Base-by-base conservation (phyloP, 78 protist species). In the Dictyostelium firmibasis region DNA sequence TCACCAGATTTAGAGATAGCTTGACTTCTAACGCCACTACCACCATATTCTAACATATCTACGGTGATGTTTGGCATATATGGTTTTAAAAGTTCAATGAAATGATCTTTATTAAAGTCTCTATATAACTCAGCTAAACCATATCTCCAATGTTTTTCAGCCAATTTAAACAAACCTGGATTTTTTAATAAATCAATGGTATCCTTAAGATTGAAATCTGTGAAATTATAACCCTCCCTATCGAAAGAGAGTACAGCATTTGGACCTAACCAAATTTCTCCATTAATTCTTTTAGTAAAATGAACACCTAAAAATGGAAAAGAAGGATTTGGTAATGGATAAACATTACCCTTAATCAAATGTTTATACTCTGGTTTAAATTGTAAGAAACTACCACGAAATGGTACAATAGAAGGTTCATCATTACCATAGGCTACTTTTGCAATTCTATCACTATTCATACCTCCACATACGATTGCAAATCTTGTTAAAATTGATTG, bases 241-340 rank as follows among this genome's bases (percentile, higher is more conserved):
- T 76, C 25, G 8, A 78, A 57, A 4, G 97, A 93, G 25, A 92
- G n/a, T 7, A 96, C 97, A 3, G 97, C 97, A 91, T 91, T 92
- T 14, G 97, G 97, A 14, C 97, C 97, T 13, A 96, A 60, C 91
- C 84, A 78, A 18, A 96, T 41, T 7, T 84, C 81, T 18, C 97
- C 97, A 57, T 92, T 83, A 18, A 86, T 77, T 38, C 35, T 75
- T 9, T 85, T 84, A 14, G 97, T 96, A 20, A 81, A 92, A 44
- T 96, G 97, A 31, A 92, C 94, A 35, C 97, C 97, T 35, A 96
- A 53, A 23, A 92, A 85, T 16, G 97, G 97, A 6, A 91, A 62
- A 3, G 43, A 13, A 25, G 97, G 92, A 20, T 92, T 85, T 43
- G 97, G 97, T 0, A 96, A 69, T 43, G 93, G 97, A 50, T 91